Evolutionary conservation across 768 basidiomycete species (phyloP).

Genomic region (Favolaschia claudopus): DNA sequence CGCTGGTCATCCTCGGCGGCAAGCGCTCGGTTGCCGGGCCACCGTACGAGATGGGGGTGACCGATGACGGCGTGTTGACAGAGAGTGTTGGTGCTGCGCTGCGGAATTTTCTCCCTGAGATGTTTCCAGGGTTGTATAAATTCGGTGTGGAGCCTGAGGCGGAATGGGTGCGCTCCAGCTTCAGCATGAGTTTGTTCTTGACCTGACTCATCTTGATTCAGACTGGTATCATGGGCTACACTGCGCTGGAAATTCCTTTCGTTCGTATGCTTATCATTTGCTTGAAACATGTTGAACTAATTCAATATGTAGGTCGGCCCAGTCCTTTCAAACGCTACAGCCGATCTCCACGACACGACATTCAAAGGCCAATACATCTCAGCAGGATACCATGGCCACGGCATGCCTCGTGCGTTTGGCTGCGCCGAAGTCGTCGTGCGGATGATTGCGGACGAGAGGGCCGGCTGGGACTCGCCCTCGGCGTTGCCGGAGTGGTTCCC

Average conservation of each 20-base stretch:
- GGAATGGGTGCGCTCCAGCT: conserved; percentile 80
- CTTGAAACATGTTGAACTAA: background rate
- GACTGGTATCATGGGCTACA: conserved; percentile 89
- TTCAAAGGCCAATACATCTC: conserved; percentile 56
- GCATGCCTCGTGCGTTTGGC: conserved; percentile 64
- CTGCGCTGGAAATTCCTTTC: conserved; percentile 67
- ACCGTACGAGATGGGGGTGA: conserved; percentile 54
- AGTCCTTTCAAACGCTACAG: conserved; percentile 34
- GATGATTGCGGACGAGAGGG: conserved; percentile 52
- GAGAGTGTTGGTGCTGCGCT: conserved; percentile 55
- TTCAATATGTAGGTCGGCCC: conserved; percentile 54
- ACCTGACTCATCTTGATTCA: conserved; percentile 33
- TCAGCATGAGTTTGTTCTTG: background rate
- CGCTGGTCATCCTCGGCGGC: conserved; percentile 81
- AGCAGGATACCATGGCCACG: conserved; percentile 64
- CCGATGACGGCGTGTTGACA: conserved; percentile 67
- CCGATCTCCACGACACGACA: background rate
- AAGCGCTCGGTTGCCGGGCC: conserved; percentile 55
- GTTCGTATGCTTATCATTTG: conserved; percentile 47
- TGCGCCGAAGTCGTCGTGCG: conserved; percentile 50
- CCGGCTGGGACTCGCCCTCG: conserved; percentile 47
- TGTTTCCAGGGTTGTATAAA: conserved; percentile 65
- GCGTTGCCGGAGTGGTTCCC: conserved; percentile 59
- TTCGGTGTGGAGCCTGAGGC: conserved; percentile 62
- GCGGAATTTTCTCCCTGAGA: conserved; percentile 61